Evolutionary conservation across 2,329 filamentous ascomycete species (phyloP).

Genomic region (Corynespora cassiicola): DNA sequence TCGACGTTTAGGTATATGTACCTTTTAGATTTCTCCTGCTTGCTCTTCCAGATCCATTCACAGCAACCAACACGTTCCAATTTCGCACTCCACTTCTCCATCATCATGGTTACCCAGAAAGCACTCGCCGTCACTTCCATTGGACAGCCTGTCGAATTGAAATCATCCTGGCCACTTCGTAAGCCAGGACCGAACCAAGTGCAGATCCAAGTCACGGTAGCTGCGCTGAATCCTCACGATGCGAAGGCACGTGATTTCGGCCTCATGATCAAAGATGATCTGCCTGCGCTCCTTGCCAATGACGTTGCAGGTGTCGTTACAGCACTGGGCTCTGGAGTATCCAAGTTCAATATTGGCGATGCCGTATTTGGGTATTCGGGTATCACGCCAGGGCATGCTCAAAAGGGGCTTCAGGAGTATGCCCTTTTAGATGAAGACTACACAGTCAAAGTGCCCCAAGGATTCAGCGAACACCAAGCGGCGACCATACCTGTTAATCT

Average conservation of each 20-base stretch:
- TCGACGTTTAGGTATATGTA: too few relatives aligned
- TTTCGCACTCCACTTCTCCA: too few relatives aligned
- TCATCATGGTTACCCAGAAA: constrained; percentile 1
- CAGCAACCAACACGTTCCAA: too few relatives aligned
- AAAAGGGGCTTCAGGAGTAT: constrained; percentile 48
- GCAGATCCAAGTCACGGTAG: constrained; percentile 46
- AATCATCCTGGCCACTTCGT: constrained; percentile 14
- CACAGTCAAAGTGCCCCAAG: constrained; percentile 41
- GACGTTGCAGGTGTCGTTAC: constrained; percentile 58
- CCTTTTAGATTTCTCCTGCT: too few relatives aligned
- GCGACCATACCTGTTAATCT: constrained; percentile 47
- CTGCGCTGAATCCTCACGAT: constrained; percentile 48
- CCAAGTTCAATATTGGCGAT: constrained; percentile 62
- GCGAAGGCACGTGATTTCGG: constrained; percentile 45
- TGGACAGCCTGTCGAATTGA: not conserved
- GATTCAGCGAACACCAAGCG: constrained; percentile 43
- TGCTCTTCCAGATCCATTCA: too few relatives aligned
- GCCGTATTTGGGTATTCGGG: constrained; percentile 56
- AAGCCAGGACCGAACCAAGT: constrained; percentile 31
- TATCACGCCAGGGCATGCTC: constrained; percentile 4
- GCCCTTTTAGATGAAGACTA: constrained; percentile 37
- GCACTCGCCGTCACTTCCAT: constrained; percentile 1
- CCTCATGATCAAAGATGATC: constrained; percentile 41
- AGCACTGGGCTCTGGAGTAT: constrained; percentile 59
- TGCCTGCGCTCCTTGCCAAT: constrained; percentile 43